Evolutionary conservation across 805 yeast species (phyloP).

Genomic region (Torulaspora indica): DNA sequence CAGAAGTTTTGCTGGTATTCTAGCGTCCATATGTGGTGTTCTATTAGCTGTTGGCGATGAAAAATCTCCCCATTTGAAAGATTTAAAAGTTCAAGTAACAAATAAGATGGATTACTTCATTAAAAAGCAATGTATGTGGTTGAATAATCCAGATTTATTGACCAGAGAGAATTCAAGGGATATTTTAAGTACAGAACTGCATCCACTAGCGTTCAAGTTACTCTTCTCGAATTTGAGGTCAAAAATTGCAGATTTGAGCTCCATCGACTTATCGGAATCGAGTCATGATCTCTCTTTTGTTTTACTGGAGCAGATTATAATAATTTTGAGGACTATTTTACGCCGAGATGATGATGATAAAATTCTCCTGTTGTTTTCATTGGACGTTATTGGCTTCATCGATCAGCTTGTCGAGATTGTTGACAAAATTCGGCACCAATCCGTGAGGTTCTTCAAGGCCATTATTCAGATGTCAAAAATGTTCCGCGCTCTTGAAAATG

Average conservation of each 20-base stretch:
- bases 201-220: conserved; percentile 50
- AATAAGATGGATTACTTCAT: conserved; percentile 45
- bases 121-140: conserved; percentile 45
- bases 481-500: conserved; percentile 31
- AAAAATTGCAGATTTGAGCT: conserved; percentile 35
- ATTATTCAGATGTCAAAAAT: conserved; percentile 35
- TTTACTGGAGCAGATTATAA: conserved; percentile 47
- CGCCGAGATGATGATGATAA: conserved; percentile 36
- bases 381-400: conserved; percentile 36
- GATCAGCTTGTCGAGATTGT: conserved; percentile 30
- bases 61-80: conserved; percentile 13
- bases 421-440: conserved; percentile 23
- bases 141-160: conserved; percentile 47
- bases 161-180: conserved; percentile 70
- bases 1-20: conserved; percentile 65
- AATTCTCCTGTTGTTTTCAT: conserved; percentile 35
- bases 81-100: conserved; percentile 33
- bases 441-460: conserved; percentile 31
- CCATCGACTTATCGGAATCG: conserved; percentile 21
- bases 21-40: conserved; percentile 67
- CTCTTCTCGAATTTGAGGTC: conserved; percentile 44
- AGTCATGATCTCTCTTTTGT: conserved; percentile 31
- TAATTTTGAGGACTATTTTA: conserved; percentile 42
- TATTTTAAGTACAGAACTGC: conserved; percentile 59
- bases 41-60: conserved; percentile 39